Evolutionary conservation across 2,329 filamentous ascomycete genomes (phyloP), one percentile per base, ranked within the genome.

Genomic region (Ustilaginoidea virens): DNA sequence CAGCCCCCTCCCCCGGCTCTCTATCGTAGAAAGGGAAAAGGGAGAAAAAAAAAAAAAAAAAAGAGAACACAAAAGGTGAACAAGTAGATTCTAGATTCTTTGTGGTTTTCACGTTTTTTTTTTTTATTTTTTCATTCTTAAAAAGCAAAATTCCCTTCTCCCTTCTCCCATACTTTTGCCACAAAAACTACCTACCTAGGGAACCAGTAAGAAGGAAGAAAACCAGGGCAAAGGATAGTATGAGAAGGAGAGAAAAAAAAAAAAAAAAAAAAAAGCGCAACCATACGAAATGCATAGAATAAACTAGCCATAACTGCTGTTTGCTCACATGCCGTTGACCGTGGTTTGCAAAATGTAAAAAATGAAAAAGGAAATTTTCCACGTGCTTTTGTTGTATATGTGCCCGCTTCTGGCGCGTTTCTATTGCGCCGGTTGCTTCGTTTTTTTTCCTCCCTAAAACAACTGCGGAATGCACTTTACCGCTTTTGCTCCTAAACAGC

Each of bases 31-130:
- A 17, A 17, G 27, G n/a, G 20, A 21, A 21, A 33, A 29, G 34
- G 17, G 24, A 26, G 19, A 30, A 30, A 29, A 30, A 29, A 25
- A 30, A 35, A 26, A 24, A 12, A 33, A 26, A 24, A 29, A 11
- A 13, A 20, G 11, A 20, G 19, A 20, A 20, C 7, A 20, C 7
- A 20, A 11, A 20, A 20, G 11, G 11, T 7, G 11, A 20, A 20
- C 11, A 7, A 7, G 11, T 7, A 20, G 19, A 20, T 7, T 7
- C 19, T 11, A 11, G 19, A 20, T 20, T 7, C 19, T 11, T 11
- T 20, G 7, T 20, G 7, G 7, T 11, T 7, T 20, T 20, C 7
- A 20, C 11, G 7, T 20, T 20, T 20, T 20, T 20, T 11, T 20
- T 11, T 20, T 20, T 11, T 20, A 20, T 11, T 20, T 20, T 20